Evolutionary conservation across 2,329 filamentous ascomycete genomes (phyloP).

Genomic region (Leptodontidium sp.): DNA sequence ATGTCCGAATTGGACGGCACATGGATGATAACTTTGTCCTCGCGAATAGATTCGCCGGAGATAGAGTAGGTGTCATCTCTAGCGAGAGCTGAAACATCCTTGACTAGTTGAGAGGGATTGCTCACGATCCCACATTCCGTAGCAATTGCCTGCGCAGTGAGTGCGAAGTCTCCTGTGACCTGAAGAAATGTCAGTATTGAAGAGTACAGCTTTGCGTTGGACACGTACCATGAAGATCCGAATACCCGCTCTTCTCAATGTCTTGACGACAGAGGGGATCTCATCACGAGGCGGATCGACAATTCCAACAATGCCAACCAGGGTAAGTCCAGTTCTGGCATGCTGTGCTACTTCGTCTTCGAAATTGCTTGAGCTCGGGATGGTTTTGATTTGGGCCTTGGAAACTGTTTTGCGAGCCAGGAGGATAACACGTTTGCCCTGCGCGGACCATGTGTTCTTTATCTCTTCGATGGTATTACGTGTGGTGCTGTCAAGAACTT

Average conservation of each 20-base stretch:
- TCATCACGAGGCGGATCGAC: slow-evolving; percentile 67
- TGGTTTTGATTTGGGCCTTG: slow-evolving; percentile 49
- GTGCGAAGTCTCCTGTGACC: slow-evolving; percentile 79
- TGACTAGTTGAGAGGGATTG: slow-evolving; percentile 55
- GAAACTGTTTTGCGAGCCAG: slow-evolving; percentile 67
- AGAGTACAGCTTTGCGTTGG: not conserved
- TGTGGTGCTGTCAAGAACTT: slow-evolving; percentile 56
- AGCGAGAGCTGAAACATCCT: slow-evolving; percentile 57
- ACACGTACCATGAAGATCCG: slow-evolving; percentile 75
- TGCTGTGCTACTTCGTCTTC: slow-evolving; percentile 66
- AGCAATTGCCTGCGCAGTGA: slow-evolving; percentile 78
- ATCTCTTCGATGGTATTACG: slow-evolving; percentile 60
- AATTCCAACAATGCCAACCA: slow-evolving; percentile 65
- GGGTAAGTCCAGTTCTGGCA: slow-evolving; percentile 56
- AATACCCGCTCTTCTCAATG: slow-evolving; percentile 73
- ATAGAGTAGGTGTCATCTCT: slow-evolving; percentile 35
- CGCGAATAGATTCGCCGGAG: slow-evolving; percentile 24
- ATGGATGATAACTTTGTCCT: slow-evolving; percentile 27
- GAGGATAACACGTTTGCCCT: slow-evolving; percentile 73
- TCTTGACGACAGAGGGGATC: slow-evolving; percentile 66
- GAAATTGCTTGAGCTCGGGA: slow-evolving; percentile 57
- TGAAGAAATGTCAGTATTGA: slow-evolving; percentile 38
- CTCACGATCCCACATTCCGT: slow-evolving; percentile 76
- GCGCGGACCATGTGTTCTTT: slow-evolving; percentile 73
- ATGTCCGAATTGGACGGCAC: slow-evolving; percentile 14